Conservation (phyloP, 352 stramenopile genomes). For the Paralagenidium karlingii region DNA sequence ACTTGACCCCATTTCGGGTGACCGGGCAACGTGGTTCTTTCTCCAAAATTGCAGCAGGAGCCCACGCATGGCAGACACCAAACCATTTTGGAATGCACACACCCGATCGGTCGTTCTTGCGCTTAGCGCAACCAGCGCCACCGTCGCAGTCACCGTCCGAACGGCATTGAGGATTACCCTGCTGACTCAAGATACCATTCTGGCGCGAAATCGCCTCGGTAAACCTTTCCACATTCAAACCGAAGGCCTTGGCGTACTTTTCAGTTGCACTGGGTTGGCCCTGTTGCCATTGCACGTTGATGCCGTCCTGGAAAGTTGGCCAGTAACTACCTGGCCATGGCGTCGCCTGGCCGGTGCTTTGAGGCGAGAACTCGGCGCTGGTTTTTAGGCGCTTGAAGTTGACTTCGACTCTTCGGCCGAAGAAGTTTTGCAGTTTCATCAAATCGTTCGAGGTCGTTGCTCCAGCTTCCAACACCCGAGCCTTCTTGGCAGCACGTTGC, state of each 20-base stretch:
- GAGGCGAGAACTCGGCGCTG: too few species aligned
- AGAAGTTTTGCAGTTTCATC: too few species aligned
- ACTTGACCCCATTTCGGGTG: slow-evolving; percentile 13
- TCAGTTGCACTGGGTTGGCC: too few species aligned
- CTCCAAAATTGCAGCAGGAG: slow-evolving; percentile 14
- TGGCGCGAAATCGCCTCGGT: background rate
- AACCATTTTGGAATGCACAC: slow-evolving; percentile 15
- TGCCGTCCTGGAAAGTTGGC: too few species aligned
- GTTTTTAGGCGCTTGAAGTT: too few species aligned
- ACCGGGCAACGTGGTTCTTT: slow-evolving; percentile 9
- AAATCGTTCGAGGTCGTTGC: too few species aligned
- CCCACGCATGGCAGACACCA: slow-evolving; percentile 19
- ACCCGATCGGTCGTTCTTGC: background rate
- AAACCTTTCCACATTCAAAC: background rate
- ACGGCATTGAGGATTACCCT: background rate
- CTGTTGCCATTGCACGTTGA: too few species aligned
- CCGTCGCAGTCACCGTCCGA: background rate
- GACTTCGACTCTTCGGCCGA: too few species aligned
- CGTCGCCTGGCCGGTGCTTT: too few species aligned
- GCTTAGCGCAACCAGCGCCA: background rate
- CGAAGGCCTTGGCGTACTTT: slow-evolving; percentile 1
- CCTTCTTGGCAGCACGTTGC: too few species aligned
- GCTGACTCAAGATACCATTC: background rate
- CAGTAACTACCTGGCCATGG: too few species aligned
- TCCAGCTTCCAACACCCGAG: too few species aligned